phyloP scores from a whole-genome alignment of 208 protist species.

The Leishmania mexicana region DNA sequence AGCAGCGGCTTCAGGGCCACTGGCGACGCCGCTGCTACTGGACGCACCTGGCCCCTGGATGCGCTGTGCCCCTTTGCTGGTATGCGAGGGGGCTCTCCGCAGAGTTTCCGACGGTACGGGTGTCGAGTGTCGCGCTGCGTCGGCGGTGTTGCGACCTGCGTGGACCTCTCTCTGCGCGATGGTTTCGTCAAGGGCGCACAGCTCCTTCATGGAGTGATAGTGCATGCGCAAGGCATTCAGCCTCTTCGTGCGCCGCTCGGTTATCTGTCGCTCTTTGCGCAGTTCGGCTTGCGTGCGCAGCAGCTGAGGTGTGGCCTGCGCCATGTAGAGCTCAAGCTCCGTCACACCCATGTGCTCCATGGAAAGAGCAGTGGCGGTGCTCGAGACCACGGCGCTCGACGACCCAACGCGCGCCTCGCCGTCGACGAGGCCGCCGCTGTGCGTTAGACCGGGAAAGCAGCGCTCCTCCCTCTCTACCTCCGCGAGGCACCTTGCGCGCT shows the following conservation, averaged over 20 bases:
- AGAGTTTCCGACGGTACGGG: not conserved
- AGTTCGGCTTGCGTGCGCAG: slow-evolving; percentile 52
- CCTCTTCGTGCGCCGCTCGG: slow-evolving; percentile 44
- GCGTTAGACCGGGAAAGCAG: slow-evolving; percentile 41
- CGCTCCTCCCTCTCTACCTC: slow-evolving; percentile 58
- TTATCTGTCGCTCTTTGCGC: slow-evolving; percentile 47
- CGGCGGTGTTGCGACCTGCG: not conserved
- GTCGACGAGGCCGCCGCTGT: slow-evolving; percentile 7
- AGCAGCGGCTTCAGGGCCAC: not conserved
- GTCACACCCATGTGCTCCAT: slow-evolving; percentile 64
- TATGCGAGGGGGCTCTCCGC: not conserved
- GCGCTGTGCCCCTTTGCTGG: not conserved
- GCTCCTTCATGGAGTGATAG: slow-evolving; percentile 44
- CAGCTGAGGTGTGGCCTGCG: slow-evolving; percentile 51
- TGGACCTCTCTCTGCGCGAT: slow-evolving; percentile 7
- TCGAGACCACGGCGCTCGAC: not conserved
- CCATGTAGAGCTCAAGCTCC: slow-evolving; percentile 79
- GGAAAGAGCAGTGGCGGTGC: slow-evolving; percentile 13
- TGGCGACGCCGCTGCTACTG: not conserved
- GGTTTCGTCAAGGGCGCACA: slow-evolving; percentile 16
- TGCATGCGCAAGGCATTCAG: slow-evolving; percentile 42
- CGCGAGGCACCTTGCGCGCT: slow-evolving; percentile 37
- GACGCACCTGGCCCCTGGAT: not conserved
- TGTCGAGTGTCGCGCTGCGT: not conserved
- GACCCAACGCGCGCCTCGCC: not conserved